A percentile compares a stretch with the other conserved stretches of the same genome.
Evolutionary conservation across 352 stramenopile genomes (phyloP).

Genomic region (Bremia lactucae): DNA sequence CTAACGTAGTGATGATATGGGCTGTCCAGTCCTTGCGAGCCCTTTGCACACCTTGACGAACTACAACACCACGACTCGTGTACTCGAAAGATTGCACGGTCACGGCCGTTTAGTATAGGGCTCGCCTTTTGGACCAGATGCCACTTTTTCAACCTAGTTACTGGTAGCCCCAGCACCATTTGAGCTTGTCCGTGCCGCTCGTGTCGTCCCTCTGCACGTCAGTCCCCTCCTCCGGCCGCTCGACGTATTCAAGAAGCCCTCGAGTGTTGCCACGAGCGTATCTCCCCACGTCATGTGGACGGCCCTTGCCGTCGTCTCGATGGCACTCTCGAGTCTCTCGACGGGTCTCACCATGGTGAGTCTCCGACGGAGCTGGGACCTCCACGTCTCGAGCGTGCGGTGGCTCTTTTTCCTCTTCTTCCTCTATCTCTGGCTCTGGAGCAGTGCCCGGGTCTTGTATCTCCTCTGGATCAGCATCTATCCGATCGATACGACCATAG

Average conservation of each 20-base stretch:
- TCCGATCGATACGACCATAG: constrained; percentile 12
- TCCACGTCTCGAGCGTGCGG: constrained; percentile 40
- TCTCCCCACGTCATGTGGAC: constrained; percentile 17
- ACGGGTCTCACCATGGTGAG: constrained; percentile 33
- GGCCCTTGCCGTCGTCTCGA: constrained; percentile 19
- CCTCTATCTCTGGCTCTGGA: constrained; percentile 35
- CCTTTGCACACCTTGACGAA: too few species aligned
- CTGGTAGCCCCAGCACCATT: constrained; percentile 2
- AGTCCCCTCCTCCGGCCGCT: not conserved
- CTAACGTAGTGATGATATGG: too few species aligned
- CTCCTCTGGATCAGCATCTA: constrained; percentile 29
- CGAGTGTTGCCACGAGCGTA: constrained; percentile 4
- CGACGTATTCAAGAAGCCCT: not conserved
- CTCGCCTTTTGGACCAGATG: not conserved
- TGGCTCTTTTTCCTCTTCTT: constrained; percentile 61
- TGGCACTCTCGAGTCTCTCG: constrained; percentile 26
- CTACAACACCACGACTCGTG: constrained; percentile 1
- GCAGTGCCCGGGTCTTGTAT: constrained; percentile 26
- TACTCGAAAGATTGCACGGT: constrained; percentile 1
- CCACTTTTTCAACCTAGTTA: not conserved
- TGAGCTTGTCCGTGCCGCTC: constrained; percentile 3
- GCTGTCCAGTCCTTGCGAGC: too few species aligned
- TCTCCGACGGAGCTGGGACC: constrained; percentile 32
- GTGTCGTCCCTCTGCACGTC: constrained; percentile 3
- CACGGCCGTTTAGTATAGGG: constrained; percentile 2